Evolutionary conservation across 2,329 filamentous ascomycete species (phyloP).

Genomic region (Dactylellina haptotyla): DNA sequence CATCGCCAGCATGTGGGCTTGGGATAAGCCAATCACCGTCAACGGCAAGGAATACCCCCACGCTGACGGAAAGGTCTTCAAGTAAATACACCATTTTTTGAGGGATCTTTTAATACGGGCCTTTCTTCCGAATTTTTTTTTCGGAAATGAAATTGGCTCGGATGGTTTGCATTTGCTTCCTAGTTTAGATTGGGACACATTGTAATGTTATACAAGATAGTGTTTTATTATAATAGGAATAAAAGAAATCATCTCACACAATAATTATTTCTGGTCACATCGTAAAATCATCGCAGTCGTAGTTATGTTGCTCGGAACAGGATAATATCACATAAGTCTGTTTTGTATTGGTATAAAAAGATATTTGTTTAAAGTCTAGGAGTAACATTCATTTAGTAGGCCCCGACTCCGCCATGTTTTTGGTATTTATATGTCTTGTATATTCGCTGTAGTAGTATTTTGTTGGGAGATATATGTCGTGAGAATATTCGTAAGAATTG

Average conservation of each 20-base stretch:
- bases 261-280: background rate
- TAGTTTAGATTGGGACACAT: background rate
- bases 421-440: too few species aligned
- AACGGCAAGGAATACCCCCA: slow-evolving; percentile 88
- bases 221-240: background rate
- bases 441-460: too few species aligned
- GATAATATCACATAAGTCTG: too few species aligned
- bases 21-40: slow-evolving; percentile 84
- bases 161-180: background rate
- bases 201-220: background rate
- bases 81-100: slow-evolving; percentile 71
- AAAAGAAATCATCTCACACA: background rate
- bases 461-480: background rate
- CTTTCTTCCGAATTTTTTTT: background rate
- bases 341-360: too few species aligned
- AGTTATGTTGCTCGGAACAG: too few species aligned
- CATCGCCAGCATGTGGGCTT: slow-evolving; percentile 87
- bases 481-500: slow-evolving; percentile 29
- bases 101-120: background rate
- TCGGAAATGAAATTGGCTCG: background rate
- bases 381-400: too few species aligned
- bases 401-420: too few species aligned
- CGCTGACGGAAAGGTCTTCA: slow-evolving; percentile 98
- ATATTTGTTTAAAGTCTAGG: too few species aligned
- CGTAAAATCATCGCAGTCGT: too few species aligned